Evolutionary conservation across 129 eudicot species (phyloP).

Genomic region (Artemisia argyi): DNA sequence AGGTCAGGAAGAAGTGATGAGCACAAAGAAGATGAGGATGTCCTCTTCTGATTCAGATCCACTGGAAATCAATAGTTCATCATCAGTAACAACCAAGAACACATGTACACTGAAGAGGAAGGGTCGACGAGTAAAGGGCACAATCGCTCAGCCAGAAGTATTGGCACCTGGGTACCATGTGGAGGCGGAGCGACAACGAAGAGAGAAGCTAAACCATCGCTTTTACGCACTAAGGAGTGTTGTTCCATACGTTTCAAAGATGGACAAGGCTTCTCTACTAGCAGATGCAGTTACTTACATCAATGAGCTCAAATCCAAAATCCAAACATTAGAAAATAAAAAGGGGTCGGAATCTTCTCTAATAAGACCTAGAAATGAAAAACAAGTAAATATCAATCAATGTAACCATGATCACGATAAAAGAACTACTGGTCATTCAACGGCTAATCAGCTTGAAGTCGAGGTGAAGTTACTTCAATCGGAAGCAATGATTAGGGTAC

Average conservation of each 20-base stretch:
- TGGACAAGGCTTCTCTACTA: conserved; percentile 53
- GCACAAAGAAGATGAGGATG: no score
- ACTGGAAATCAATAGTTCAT: no score
- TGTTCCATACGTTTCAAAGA: conserved; percentile 47
- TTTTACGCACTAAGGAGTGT: conserved; percentile 49
- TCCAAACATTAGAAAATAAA: conserved; percentile 19
- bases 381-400: no score
- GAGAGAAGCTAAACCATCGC: conserved; percentile 51
- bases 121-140: neutral
- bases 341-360: no score
- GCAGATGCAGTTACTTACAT: conserved; percentile 54
- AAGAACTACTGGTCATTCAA: no score
- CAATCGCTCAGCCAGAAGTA: neutral
- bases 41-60: no score
- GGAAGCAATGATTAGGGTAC: conserved; percentile 46
- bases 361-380: no score
- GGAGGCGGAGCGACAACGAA: conserved; percentile 46
- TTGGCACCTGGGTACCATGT: conserved; percentile 23
- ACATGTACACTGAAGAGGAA: conserved; percentile 17
- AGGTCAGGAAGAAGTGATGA: no score
- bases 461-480: conserved; percentile 38
- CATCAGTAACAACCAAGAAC: neutral
- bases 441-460: conserved; percentile 15
- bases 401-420: no score
- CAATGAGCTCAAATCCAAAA: conserved; percentile 40